Conservation (phyloP, 257 asterid species). For the Avicennia marina region DNA sequence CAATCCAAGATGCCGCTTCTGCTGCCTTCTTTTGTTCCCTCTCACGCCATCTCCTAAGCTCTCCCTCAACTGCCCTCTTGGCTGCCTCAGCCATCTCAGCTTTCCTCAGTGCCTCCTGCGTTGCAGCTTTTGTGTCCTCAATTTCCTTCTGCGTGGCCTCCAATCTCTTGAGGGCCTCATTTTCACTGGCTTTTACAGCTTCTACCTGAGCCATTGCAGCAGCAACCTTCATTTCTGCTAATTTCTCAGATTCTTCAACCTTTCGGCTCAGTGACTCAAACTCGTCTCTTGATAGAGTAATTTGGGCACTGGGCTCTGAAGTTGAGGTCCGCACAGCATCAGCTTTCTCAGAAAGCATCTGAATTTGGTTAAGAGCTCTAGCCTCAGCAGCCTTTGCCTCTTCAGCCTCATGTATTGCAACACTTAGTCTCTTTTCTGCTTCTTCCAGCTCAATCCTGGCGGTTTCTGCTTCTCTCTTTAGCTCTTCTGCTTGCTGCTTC, state of each 20-base stretch:
- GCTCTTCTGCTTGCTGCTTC: conserved; percentile 50
- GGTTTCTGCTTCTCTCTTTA: conserved; percentile 51
- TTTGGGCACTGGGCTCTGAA: conserved; percentile 51
- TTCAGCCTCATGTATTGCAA: conserved; percentile 49
- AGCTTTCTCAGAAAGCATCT: conserved; percentile 45
- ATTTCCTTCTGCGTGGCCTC: conserved; percentile 53
- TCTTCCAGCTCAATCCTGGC: conserved; percentile 41
- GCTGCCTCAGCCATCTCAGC: conserved; percentile 83
- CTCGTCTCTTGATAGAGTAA: conserved; percentile 55
- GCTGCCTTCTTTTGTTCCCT: conserved; percentile 61
- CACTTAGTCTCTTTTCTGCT: conserved; percentile 49
- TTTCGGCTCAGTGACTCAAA: conserved; percentile 52
- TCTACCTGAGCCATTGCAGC: conserved; percentile 82
- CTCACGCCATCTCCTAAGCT: conserved; percentile 71
- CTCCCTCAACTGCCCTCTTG: conserved; percentile 72
- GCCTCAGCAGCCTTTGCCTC: conserved; percentile 65
- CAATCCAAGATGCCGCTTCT: conserved; percentile 57
- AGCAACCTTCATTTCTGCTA: conserved; percentile 57
- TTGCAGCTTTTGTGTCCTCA: conserved; percentile 42
- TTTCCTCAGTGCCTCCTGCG: conserved; percentile 55
- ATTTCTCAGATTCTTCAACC: conserved; percentile 55
- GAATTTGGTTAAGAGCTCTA: conserved; percentile 47
- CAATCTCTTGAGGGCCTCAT: conserved; percentile 54
- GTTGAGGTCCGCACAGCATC: conserved; percentile 55
- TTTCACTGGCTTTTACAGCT: conserved; percentile 68